Evolutionary conservation across 1,139 yeast species (phyloP).

Genomic region (Hyphopichia buzzinii): DNA sequence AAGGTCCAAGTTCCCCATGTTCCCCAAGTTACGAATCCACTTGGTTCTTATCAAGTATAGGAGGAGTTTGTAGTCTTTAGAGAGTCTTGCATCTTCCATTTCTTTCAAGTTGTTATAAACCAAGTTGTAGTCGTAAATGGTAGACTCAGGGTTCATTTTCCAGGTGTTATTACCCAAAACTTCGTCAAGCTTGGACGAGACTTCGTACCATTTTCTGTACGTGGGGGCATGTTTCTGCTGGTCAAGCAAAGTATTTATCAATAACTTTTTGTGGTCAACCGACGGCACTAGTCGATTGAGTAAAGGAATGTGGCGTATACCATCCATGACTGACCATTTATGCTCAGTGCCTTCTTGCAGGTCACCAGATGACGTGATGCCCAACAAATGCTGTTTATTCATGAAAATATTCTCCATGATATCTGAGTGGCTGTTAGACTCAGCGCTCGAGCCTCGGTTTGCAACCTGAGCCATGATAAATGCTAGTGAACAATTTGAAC

Average conservation of each 20-base stretch:
- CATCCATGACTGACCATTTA: neutral
- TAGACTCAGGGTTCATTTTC: conserved; percentile 63
- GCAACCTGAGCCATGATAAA: neutral
- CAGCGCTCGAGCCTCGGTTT: neutral
- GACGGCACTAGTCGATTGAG: conserved; percentile 25
- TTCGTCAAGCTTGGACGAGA: conserved; percentile 63
- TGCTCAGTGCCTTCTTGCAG: neutral
- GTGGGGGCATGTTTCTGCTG: conserved; percentile 61
- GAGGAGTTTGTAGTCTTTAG: conserved; percentile 57
- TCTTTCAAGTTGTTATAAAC: conserved; percentile 55
- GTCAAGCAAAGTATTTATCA: conserved; percentile 32
- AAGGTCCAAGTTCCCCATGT: conserved; percentile 78
- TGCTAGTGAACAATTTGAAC: neutral
- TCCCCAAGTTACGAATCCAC: conserved; percentile 83
- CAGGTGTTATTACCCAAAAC: conserved; percentile 64
- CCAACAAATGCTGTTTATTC: conserved; percentile 2
- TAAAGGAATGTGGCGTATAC: conserved; percentile 23
- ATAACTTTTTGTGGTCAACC: conserved; percentile 24
- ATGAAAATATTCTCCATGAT: conserved; percentile 7
- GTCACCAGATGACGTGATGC: neutral
- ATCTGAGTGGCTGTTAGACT: conserved; percentile 5
- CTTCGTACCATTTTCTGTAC: conserved; percentile 68
- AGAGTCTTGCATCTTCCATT: conserved; percentile 56
- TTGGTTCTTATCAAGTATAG: conserved; percentile 78
- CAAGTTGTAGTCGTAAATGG: conserved; percentile 68